A percentile compares a stretch with the other conserved stretches of the same genome.
phyloP scores from a whole-genome alignment of 2,329 filamentous ascomycete species.

The Cercospora sesami region DNA sequence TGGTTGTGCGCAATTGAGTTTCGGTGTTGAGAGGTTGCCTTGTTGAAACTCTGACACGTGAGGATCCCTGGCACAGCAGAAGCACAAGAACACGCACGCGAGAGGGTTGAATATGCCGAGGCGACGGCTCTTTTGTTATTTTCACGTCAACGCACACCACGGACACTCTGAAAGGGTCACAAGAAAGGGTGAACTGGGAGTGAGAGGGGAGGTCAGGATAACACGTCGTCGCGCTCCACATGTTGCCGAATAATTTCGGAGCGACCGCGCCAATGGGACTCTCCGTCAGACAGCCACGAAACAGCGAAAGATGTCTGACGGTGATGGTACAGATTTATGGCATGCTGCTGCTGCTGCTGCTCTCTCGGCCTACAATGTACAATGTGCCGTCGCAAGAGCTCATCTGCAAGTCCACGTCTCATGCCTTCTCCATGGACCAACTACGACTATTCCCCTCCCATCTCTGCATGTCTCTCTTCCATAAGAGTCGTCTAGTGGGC shows the following conservation, averaged over 20 bases:
- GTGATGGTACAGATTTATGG: conserved; percentile 38
- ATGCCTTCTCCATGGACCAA: not conserved
- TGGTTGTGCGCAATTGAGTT: conserved; percentile 15
- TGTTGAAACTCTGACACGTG: conserved; percentile 6
- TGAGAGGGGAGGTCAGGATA: not conserved
- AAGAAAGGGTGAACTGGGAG: not conserved
- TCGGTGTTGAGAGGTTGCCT: conserved; percentile 10
- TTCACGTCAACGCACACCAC: not conserved
- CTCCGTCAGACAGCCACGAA: not conserved
- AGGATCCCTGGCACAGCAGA: conserved; percentile 5
- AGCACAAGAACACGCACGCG: not conserved
- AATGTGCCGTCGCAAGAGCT: conserved; percentile 16
- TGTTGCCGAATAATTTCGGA: not conserved
- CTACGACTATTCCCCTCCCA: not conserved
- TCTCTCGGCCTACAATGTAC: conserved; percentile 35
- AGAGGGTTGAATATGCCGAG: conserved; percentile 7
- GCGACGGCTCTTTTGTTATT: not conserved
- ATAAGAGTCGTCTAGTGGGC: conserved; percentile 32
- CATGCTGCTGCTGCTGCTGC: conserved; percentile 21
- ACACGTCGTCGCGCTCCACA: not conserved
- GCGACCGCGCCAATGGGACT: not conserved
- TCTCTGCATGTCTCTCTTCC: not conserved
- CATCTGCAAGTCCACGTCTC: not conserved
- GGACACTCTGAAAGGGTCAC: not conserved
- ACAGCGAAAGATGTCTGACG: conserved; percentile 10